A percentile compares a stretch with the other conserved stretches of the same genome.
phyloP scores from a whole-genome alignment of 2,329 filamentous ascomycete genomes.

The Atkinsonella hypoxylon region DNA sequence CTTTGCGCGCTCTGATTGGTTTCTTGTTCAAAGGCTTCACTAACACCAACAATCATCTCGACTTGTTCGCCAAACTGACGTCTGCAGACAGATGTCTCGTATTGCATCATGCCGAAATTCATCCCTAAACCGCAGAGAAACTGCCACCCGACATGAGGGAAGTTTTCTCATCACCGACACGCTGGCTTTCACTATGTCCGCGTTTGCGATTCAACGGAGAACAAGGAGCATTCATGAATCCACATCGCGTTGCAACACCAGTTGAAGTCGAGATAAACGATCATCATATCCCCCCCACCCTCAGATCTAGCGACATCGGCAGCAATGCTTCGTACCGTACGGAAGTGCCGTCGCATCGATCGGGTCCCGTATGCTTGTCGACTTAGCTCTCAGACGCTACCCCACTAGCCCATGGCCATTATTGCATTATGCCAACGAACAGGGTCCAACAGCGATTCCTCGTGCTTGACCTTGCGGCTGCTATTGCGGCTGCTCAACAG shows the following conservation, averaged over 20 bases:
- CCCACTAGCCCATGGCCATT: conserved; percentile 11
- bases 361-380: neutral
- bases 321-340: neutral
- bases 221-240: neutral
- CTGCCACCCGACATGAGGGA: neutral
- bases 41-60: neutral
- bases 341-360: neutral
- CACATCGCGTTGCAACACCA: no score
- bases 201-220: neutral
- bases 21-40: neutral
- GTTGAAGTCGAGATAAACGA: neutral
- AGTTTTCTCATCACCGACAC: neutral
- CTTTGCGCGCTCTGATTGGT: conserved; percentile 6
- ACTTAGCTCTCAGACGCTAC: neutral
- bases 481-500: conserved; percentile 11
- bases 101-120: neutral
- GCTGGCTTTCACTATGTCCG: neutral
- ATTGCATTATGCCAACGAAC: conserved; percentile 16
- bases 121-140: neutral
- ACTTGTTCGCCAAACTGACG: neutral
- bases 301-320: neutral
- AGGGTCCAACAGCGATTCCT: conserved; percentile 16
- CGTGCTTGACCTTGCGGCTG: conserved; percentile 16
- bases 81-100: neutral
- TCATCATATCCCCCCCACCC: neutral